These are phyloP conservation scores for Trametes maxima DNA, from an alignment of 768 basidiomycete genomes.

Conservation along the genomic window DNA sequence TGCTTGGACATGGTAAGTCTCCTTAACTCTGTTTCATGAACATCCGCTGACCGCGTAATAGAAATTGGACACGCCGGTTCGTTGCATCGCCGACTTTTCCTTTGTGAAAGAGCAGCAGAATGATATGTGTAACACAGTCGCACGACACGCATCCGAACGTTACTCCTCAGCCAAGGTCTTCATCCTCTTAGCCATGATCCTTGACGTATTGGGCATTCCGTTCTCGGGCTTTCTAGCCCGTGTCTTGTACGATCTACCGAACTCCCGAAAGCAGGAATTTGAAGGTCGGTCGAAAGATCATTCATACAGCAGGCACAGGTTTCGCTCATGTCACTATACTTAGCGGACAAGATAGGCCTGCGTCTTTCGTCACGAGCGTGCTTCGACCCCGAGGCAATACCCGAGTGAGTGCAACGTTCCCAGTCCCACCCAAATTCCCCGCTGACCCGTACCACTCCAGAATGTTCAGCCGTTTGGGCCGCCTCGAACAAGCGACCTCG, in stretches of 20 bases:
- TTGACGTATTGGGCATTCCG: slow-evolving; percentile 56
- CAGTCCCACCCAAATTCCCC: neutral
- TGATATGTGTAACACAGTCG: neutral
- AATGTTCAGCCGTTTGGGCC: slow-evolving; percentile 70
- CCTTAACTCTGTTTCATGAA: neutral
- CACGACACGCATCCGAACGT: slow-evolving; percentile 52
- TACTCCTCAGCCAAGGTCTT: slow-evolving; percentile 47
- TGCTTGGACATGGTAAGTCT: slow-evolving; percentile 77
- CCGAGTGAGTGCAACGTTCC: slow-evolving; percentile 52
- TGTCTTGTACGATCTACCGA: slow-evolving; percentile 71
- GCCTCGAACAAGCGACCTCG: slow-evolving; percentile 48
- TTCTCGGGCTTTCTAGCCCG: slow-evolving; percentile 50
- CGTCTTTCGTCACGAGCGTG: slow-evolving; percentile 82
- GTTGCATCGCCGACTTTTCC: slow-evolving; percentile 10
- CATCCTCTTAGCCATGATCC: slow-evolving; percentile 41
- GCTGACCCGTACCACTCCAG: slow-evolving; percentile 36
- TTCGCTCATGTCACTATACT: neutral
- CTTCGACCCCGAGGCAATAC: slow-evolving; percentile 78
- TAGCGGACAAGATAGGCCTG: slow-evolving; percentile 88
- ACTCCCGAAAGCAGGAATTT: slow-evolving; percentile 77
- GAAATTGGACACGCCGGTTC: slow-evolving; percentile 82
- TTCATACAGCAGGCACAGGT: neutral
- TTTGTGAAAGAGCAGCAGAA: neutral
- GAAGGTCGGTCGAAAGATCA: slow-evolving; percentile 56
- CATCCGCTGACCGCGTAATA: slow-evolving; percentile 30